These are phyloP conservation scores for Pythium coloratum DNA, from an alignment of 352 stramenopile genomes.

Conservation along the genomic window DNA sequence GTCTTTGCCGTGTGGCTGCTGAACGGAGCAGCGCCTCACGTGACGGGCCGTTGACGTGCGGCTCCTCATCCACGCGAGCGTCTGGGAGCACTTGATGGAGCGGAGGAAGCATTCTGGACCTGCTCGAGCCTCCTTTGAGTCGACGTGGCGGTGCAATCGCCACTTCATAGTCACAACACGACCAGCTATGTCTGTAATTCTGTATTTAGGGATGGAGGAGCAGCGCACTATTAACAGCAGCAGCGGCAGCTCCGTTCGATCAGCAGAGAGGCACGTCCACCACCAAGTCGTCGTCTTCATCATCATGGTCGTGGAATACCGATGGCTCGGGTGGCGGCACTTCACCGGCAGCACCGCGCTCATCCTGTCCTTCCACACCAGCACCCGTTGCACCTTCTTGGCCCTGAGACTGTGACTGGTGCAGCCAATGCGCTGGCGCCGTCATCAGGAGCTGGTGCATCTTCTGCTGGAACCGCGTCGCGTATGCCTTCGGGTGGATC, in stretches of 20 bases:
- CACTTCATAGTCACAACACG: neutral
- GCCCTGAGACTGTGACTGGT: slow-evolving; percentile 25
- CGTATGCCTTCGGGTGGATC: slow-evolving; percentile 69
- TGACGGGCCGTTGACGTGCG: neutral
- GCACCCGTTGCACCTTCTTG: slow-evolving; percentile 14
- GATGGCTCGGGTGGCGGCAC: neutral
- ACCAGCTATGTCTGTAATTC: neutral
- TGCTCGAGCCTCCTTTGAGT: neutral
- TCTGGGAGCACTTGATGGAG: neutral
- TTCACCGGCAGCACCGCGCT: neutral
- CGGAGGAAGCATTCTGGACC: neutral
- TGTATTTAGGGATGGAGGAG: neutral
- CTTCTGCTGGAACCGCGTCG: slow-evolving; percentile 79
- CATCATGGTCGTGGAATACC: slow-evolving; percentile 9
- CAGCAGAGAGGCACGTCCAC: neutral
- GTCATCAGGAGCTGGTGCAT: slow-evolving; percentile 84
- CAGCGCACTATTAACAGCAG: neutral
- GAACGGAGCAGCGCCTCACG: slow-evolving; percentile 8
- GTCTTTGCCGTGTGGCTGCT: neutral
- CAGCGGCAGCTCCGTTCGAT: neutral
- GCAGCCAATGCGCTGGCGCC: slow-evolving; percentile 27
- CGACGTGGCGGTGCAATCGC: too few species aligned
- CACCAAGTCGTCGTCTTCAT: slow-evolving; percentile 11
- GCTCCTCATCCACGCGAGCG: neutral
- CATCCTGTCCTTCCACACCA: neutral